Percentiles rank a stretch among this genome's conserved stretches.
Evolutionary conservation across 805 yeast species (phyloP).

Genomic region (Diddensiella transvaalensis): DNA sequence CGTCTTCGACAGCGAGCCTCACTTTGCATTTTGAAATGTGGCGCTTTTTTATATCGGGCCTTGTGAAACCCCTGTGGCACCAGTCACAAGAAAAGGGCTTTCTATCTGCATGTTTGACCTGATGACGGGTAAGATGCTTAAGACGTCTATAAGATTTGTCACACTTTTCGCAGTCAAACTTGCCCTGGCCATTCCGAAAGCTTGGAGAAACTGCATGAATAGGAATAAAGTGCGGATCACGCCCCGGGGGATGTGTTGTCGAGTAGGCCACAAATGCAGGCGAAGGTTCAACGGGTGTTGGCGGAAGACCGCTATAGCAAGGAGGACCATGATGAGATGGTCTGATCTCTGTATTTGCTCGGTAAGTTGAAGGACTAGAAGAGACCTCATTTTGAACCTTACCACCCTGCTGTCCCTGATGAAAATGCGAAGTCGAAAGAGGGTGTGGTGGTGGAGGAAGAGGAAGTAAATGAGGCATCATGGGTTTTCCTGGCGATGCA

Average conservation of each 20-base stretch:
- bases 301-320: too few relatives aligned
- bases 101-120: conserved; percentile 81
- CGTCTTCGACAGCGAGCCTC: conserved; percentile 2
- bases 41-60: conserved; percentile 75
- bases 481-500: too few relatives aligned
- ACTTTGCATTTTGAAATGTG: conserved; percentile 40
- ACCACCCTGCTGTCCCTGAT: not conserved
- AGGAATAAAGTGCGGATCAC: not conserved
- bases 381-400: not conserved
- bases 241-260: not conserved
- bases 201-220: not conserved
- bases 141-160: conserved; percentile 37
- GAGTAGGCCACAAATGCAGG: not conserved
- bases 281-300: not conserved
- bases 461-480: too few relatives aligned
- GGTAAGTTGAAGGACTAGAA: too few relatives aligned
- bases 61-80: conserved; percentile 64
- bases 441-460: too few relatives aligned
- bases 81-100: conserved; percentile 75
- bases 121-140: conserved; percentile 79
- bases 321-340: too few relatives aligned
- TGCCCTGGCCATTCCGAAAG: conserved; percentile 50
- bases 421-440: not conserved
- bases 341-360: not conserved
- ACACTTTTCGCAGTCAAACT: conserved; percentile 28